phyloP scores from a whole-genome alignment of 306 rosid genomes.

The Prunus fruticosa region DNA sequence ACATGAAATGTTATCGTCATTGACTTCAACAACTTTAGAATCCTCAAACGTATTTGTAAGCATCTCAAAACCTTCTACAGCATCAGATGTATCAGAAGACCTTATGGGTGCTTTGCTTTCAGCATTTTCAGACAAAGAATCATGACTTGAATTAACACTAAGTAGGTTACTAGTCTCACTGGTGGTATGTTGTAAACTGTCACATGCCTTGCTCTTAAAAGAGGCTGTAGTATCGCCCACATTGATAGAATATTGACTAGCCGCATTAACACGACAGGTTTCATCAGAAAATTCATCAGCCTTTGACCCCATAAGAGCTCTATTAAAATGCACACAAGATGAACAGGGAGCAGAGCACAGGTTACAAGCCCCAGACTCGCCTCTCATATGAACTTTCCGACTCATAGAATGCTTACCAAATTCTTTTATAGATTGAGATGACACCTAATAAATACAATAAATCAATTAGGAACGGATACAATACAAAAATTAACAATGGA shows the following conservation, averaged over 20 bases:
- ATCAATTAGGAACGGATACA: neutral
- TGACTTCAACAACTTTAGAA: conserved; percentile 49
- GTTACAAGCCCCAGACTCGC: conserved; percentile 71
- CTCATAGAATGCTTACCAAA: conserved; percentile 39
- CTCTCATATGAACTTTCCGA: conserved; percentile 52
- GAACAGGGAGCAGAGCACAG: conserved; percentile 84
- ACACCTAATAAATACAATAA: conserved; percentile 41
- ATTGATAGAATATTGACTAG: conserved; percentile 49
- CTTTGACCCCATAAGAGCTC: conserved; percentile 53
- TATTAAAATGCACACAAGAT: conserved; percentile 64
- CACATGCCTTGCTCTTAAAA: conserved; percentile 53
- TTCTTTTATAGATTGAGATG: conserved; percentile 38
- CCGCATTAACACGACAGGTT: conserved; percentile 48
- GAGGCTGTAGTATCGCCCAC: conserved; percentile 46
- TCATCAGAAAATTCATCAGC: conserved; percentile 66
- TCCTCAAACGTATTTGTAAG: conserved; percentile 32
- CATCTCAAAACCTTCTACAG: conserved; percentile 23
- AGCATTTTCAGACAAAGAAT: conserved; percentile 66
- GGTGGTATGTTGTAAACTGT: conserved; percentile 43
- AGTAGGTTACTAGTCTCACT: conserved; percentile 61
- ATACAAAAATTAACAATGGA: conserved; percentile 7
- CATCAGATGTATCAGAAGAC: conserved; percentile 19
- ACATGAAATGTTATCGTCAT: conserved; percentile 57
- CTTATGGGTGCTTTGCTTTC: conserved; percentile 50
- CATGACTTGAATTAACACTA: conserved; percentile 51